phyloP scores from a whole-genome alignment of 2,329 filamentous ascomycete genomes.

The Alternaria sp. region DNA sequence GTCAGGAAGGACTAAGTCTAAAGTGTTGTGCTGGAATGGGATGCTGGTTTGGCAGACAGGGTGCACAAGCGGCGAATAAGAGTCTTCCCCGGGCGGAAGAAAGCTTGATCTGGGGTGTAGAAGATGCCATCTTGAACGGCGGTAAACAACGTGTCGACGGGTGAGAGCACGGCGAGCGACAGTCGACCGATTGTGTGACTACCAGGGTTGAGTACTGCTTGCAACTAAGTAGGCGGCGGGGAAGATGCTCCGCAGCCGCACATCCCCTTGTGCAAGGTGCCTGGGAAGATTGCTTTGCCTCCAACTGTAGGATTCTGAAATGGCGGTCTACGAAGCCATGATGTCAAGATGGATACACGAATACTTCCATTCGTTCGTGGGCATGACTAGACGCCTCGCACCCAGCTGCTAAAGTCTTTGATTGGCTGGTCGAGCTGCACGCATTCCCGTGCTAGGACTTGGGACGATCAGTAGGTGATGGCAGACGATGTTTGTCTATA shows the following conservation, averaged over 20 bases:
- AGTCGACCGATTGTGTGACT: slow-evolving; percentile 23
- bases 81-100: slow-evolving; percentile 19
- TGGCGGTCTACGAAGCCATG: slow-evolving; percentile 34
- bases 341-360: slow-evolving; percentile 14
- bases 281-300: slow-evolving; percentile 21
- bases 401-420: neutral
- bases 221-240: slow-evolving; percentile 17
- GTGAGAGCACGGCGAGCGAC: slow-evolving; percentile 17
- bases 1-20: slow-evolving; percentile 31
- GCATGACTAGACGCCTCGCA: neutral
- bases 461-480: slow-evolving; percentile 4
- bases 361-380: neutral
- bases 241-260: slow-evolving; percentile 20
- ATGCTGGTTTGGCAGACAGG: slow-evolving; percentile 24
- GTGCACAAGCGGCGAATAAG: slow-evolving; percentile 25
- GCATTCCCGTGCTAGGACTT: neutral
- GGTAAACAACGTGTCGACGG: slow-evolving; percentile 39
- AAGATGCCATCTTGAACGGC: slow-evolving; percentile 5
- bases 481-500: slow-evolving; percentile 21
- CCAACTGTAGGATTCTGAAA: slow-evolving; percentile 23
- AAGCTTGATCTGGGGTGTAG: slow-evolving; percentile 13
- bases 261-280: slow-evolving; percentile 8
- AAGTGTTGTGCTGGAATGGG: slow-evolving; percentile 33
- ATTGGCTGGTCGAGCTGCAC: neutral
- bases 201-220: slow-evolving; percentile 19